Conservation (phyloP, 2,329 filamentous ascomycete genomes). For the Botrytis tulipae region DNA sequence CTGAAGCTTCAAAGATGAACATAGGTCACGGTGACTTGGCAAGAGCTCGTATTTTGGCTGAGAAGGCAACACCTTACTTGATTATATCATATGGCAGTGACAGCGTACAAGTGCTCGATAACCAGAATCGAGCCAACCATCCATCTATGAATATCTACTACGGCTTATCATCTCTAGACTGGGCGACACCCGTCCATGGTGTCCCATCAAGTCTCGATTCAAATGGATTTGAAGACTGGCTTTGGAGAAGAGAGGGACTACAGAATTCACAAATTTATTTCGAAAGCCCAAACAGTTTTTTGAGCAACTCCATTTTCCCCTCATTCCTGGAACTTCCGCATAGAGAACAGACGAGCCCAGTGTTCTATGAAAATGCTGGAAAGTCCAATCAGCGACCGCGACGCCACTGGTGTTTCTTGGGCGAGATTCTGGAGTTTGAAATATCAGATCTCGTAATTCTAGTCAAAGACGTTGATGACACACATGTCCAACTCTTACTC, state of each 20-base stretch:
- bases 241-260: neutral
- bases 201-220: neutral
- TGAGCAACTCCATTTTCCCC: neutral
- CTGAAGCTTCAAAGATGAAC: neutral
- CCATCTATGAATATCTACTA: neutral
- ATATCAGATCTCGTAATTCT: neutral
- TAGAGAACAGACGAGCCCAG: neutral
- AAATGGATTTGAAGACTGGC: neutral
- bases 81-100: neutral
- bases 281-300: neutral
- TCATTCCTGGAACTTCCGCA: neutral
- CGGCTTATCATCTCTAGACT: neutral
- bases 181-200: neutral
- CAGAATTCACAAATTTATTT: neutral
- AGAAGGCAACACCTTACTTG: neutral
- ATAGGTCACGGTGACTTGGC: neutral
- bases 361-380: neutral
- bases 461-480: neutral
- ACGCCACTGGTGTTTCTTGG: constrained; percentile 1
- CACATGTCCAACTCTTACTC: neutral
- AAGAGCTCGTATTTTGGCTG: neutral
- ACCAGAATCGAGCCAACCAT: neutral
- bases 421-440: neutral
- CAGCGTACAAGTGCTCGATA: neutral
- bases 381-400: neutral